Evolutionary conservation across 1,284 basidiomycete genomes (phyloP), one percentile per base, ranked within the genome.

Genomic region (Papiliotrema terrestris): DNA sequence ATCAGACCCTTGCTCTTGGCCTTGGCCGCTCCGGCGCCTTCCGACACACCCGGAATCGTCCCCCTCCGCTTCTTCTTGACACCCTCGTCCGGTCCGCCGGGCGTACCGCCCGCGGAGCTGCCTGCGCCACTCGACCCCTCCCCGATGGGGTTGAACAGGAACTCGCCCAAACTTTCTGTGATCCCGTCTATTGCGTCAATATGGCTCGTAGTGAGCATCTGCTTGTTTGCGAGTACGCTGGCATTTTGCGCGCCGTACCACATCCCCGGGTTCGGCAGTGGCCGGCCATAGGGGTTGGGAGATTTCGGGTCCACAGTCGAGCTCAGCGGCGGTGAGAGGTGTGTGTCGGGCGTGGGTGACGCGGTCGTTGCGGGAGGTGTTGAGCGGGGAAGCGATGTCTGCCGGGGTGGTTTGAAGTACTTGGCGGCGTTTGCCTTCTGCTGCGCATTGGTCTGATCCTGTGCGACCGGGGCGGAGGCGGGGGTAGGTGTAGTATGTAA

Each of bases 161-260:
- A 73, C 52, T 75, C 73, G 37, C 73, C 73, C 1, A 75, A 58
- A 6, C 68, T 55, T 25, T 68, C 69, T 2, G 69, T 68, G 5
- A 75, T 25, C 0, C 64, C 62, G 11, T 72, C 72, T 0, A 74
- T 58, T 14, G 63, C 54, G 17, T 61, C 62, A 3, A 58, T 49
- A 26, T 49, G 36, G 8, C 42, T 37, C 20, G 54, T 58, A 3
- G 20, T n/a, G 23, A 20, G 8, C 43, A 45, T 45, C 14, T 3
- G 6, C 23, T 20, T 25, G 6, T 25, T 45, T 13, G 11, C 3
- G 25, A 17, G 3, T 13, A 23, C n/a, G 35, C 42, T 9, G 29
- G 39, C 39, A n/a, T 19, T n/a, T 3, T 13, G 20, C 2, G 20
- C 19, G 19, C 42, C 42, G 22, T 52, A 19, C 32, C 44, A 17